These are phyloP conservation scores for Backusella liffmaniae DNA, from an alignment of 192 early-diverging fungal genomes.

Conservation along the genomic window DNA sequence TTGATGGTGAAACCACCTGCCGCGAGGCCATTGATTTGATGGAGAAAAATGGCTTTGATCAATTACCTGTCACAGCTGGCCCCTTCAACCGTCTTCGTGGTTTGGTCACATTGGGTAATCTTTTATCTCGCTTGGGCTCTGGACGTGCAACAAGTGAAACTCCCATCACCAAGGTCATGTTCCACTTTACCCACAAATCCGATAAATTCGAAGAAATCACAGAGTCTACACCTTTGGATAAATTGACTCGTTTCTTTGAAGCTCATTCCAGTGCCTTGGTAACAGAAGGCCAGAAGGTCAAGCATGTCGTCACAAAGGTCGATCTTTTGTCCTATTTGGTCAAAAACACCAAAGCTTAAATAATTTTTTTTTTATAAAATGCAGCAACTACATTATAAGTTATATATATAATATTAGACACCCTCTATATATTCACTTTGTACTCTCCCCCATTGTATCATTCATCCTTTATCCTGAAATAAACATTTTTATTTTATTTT, in stretches of 20 bases:
- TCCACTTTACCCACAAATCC: slow-evolving; percentile 60
- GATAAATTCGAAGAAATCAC: slow-evolving; percentile 89
- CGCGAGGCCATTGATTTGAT: slow-evolving; percentile 86
- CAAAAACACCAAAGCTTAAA: slow-evolving; percentile 40
- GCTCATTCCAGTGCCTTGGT: slow-evolving; percentile 88
- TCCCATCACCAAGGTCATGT: slow-evolving; percentile 75
- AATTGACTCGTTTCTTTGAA: slow-evolving; percentile 89
- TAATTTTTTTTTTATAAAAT: background rate
- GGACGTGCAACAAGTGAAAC: slow-evolving; percentile 66
- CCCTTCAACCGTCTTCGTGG: slow-evolving; percentile 76
- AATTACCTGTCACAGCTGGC: slow-evolving; percentile 86
- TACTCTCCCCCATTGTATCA: background rate
- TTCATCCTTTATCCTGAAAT: background rate
- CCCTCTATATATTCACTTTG: background rate
- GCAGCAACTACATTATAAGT: background rate
- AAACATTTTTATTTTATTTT: background rate
- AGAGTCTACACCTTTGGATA: slow-evolving; percentile 77
- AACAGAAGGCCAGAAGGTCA: slow-evolving; percentile 72
- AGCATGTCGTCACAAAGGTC: slow-evolving; percentile 92
- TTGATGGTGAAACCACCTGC: slow-evolving; percentile 71
- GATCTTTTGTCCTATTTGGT: slow-evolving; percentile 86
- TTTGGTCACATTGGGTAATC: slow-evolving; percentile 79
- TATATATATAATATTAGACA: background rate
- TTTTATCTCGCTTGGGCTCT: slow-evolving; percentile 60
- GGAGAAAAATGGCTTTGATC: slow-evolving; percentile 89